phyloP scores from a whole-genome alignment of 2,329 filamentous ascomycete species.

The Trichoderma guizhouense region DNA sequence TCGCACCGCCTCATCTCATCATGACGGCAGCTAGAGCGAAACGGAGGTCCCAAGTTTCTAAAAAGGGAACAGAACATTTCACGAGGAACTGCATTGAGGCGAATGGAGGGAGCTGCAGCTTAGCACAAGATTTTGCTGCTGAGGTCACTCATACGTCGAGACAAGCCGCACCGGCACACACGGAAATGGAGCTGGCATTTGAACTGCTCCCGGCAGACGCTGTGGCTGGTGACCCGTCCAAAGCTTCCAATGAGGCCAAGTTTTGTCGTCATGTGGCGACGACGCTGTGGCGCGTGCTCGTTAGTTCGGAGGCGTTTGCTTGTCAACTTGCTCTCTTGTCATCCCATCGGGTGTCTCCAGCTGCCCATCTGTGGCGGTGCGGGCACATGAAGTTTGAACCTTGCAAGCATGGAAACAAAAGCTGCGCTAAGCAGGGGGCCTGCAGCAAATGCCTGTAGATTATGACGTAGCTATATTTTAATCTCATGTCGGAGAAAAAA shows the following conservation, averaged over 20 bases:
- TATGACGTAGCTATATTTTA: not conserved
- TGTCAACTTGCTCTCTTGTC: too few relatives aligned
- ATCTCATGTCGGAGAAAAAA: not conserved
- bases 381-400: not conserved
- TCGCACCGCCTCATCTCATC: not conserved
- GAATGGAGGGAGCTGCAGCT: too few relatives aligned
- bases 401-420: not conserved
- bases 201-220: not conserved
- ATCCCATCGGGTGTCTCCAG: not conserved
- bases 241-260: not conserved
- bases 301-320: too few relatives aligned
- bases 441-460: not conserved
- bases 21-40: not conserved
- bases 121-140: not conserved
- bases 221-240: not conserved
- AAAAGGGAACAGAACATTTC: not conserved
- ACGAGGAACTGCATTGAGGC: not conserved
- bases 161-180: slow-evolving; percentile 5
- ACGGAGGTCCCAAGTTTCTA: not conserved
- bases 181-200: not conserved
- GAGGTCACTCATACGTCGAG: slow-evolving; percentile 17
- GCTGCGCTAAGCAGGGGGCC: slow-evolving; percentile 6
- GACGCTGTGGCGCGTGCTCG: not conserved
- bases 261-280: slow-evolving; percentile 11
- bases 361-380: slow-evolving; percentile 8